Base-by-base conservation (phyloP, 2,329 filamentous ascomycete genomes). In the Pseudogymnoascus destructans region DNA sequence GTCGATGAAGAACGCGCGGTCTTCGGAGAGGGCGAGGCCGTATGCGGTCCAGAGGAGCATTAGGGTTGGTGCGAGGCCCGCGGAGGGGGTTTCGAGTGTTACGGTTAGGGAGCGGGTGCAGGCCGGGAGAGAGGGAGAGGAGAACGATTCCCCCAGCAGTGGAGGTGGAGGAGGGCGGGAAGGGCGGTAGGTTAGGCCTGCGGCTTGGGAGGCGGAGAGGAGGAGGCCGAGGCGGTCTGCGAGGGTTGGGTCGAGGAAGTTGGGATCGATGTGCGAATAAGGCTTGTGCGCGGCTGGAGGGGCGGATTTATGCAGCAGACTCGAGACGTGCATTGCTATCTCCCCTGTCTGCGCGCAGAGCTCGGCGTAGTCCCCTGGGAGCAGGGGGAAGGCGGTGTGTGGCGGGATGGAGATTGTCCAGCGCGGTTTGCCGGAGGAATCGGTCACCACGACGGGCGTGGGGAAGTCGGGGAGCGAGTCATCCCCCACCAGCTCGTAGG, bases 21-120 rank as follows among this genome's bases (percentile, higher is more conserved):
- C 80, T 68, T 95, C 86, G 60, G 83, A 79, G 67, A 85, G 77
- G 1, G 89, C 88, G 58, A 95, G 73, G 3, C 87, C 87, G 68
- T 93, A 95, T 23, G 88, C 85, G 65, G 86, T 85, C 89, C 89
- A 95, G 59, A 95, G 69, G 66, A 84, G 79, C 78, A 95, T 83
- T 60, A 95, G 71, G 1, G 85, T 82, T 63, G 81, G 83, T 5
- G 89, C 89, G 8, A 95, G 75, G 2, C 89, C 89, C 1, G 87
- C 87, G 65, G 92, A 84, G 3, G 78, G 71, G 6, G 82, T 77
- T 67, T 92, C 87, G 65, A 95, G 75, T 1, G 90, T 79, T 68
- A 86, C 93, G 0, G 87, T 95, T 72, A 95, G 74, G 60, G 81
- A 87, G 63, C 71, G 21, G 2, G 40, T 2, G 23, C 40, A 49